These are phyloP conservation scores for Austroboletus olivaceoglutinosus DNA, from an alignment of 1,284 basidiomycete species.

Conservation along the genomic window DNA sequence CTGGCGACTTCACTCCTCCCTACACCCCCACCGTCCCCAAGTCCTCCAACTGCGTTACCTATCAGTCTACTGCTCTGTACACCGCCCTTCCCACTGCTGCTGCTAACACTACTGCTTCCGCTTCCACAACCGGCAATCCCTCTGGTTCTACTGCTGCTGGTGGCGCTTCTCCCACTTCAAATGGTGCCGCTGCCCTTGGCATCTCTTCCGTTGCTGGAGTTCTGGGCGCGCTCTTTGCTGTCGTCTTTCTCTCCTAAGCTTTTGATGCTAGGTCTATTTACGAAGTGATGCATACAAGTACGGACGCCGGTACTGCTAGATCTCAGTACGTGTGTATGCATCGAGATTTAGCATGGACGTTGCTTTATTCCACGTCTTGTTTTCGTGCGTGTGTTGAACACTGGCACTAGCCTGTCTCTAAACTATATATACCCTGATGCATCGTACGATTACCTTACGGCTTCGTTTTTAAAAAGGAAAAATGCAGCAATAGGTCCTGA, in stretches of 20 bases:
- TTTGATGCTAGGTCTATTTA: conserved; percentile 5
- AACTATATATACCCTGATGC: not conserved
- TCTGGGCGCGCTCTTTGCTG: conserved; percentile 45
- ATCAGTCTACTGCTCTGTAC: conserved; percentile 52
- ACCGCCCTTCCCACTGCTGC: conserved; percentile 16
- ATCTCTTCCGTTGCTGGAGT: conserved; percentile 41
- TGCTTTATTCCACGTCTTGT: not conserved
- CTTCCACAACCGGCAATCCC: conserved; percentile 9
- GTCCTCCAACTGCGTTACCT: conserved; percentile 62
- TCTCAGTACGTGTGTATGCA: conserved; percentile 5
- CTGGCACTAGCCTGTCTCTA: conserved; percentile 24
- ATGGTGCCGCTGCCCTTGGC: conserved; percentile 37
- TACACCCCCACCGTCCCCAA: conserved; percentile 60
- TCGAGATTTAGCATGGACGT: conserved; percentile 13
- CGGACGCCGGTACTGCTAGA: not conserved
- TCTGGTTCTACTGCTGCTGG: conserved; percentile 26
- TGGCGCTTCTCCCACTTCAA: conserved; percentile 24
- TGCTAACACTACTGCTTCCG: conserved; percentile 16
- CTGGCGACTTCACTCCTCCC: conserved; percentile 42
- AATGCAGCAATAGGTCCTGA: too few relatives aligned
- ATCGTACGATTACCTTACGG: not conserved
- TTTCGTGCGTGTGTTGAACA: conserved; percentile 26
- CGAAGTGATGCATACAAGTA: conserved; percentile 1
- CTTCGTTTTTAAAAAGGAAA: not conserved
- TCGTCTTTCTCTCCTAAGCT: conserved; percentile 43